Evolutionary conservation across 2,329 filamentous ascomycete genomes (phyloP), one percentile per base, ranked within the genome.

Genomic region (Talaromyces verruculosus): DNA sequence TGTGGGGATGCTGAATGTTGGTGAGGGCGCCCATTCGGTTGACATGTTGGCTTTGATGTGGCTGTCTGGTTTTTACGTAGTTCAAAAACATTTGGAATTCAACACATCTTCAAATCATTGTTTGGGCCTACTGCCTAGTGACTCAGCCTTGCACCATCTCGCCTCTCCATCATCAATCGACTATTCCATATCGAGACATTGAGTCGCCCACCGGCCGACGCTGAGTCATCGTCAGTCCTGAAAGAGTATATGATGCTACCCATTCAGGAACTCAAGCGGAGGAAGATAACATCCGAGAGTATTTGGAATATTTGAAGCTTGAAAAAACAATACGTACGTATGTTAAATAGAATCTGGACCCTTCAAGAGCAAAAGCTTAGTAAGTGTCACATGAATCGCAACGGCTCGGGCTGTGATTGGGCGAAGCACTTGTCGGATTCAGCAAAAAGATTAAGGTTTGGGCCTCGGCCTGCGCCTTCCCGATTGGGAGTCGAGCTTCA

Each of bases 1-100:
- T 19, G 66, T 63, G 25, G 63, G 37, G 28, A 65, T 65, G 58
- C 47, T 65, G 43, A 65, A 65, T 7, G 41, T 39, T 22, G 66
- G 51, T n/a, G 65, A 47, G 43, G 59, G 30, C 5, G 39, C 22
- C 28, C 47, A 65, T 28, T 53, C n/a, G 8, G 19, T 25, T n/a
- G 60, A 30, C 60, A 62, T 62, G 30, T 22, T 55, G 30, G 28
- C 4, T 19, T 13, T 35, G 30, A 22, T 35, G 39, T 19, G n/a
- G 43, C 45, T 49, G 47, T 28, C 25, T 51, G 25, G 13, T 6
- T 28, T 47, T 25, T 25, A 25, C 19, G 45, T 47, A n/a, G 19
- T 47, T 22, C 1, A 28, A 13, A 17, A 51, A 11, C 13, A 15
- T 8, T 28, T 17, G 22, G 5, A 4, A 17, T 8, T 28, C 45